Evolutionary conservation across 2,329 filamentous ascomycete genomes (phyloP), one percentile per base, ranked within the genome.

Genomic region (Metarhizium anisopliae): DNA sequence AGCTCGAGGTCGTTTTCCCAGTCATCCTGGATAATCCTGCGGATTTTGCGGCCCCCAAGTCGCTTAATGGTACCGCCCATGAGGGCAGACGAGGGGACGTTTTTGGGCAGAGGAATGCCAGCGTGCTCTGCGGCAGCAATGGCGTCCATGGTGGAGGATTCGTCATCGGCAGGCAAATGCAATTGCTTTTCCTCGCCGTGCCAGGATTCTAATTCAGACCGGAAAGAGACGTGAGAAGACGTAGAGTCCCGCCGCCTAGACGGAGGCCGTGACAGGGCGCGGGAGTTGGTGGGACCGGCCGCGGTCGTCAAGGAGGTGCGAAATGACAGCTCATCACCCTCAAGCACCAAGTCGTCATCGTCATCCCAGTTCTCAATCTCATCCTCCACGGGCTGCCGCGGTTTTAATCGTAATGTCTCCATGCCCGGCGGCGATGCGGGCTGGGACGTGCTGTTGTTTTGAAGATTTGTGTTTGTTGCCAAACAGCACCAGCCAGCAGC

Each of bases 41-140:
- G 86, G 20, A 87, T 78, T 64, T 86, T 90, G 62, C 83, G 81
- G 57, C 84, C 84, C 52, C 92, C 92, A 38, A 97, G 78, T 62
- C 92, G 81, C 74, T 95, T 95, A 67, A 97, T 97, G 10, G 91
- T 93, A 53, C 94, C 94, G 54, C 93, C 93, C 68, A 94, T 82
- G 47, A 99, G 77, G 35, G 94, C 94, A 20, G 93, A 96, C 35
- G 89, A 84, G 1, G 93, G 91, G 36, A 97, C 84, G 67, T 92
- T 92, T 53, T 83, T 77, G 32, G 94, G 94, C 55, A 97, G 83
- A 6, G 94, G 93, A 60, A 99, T 96, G 62, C 94, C 94, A 30
- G 91, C 92, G 68, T 85, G 86, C 66, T 90, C 88, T 38, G 92
- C 93, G 6, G 90, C 89, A 29, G 89, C 83, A 64, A 99, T 93